Percentiles rank a stretch among this genome's conserved stretches.
Conservation (phyloP, 23 red algal genomes). For the Rhodosorus marinus region DNA sequence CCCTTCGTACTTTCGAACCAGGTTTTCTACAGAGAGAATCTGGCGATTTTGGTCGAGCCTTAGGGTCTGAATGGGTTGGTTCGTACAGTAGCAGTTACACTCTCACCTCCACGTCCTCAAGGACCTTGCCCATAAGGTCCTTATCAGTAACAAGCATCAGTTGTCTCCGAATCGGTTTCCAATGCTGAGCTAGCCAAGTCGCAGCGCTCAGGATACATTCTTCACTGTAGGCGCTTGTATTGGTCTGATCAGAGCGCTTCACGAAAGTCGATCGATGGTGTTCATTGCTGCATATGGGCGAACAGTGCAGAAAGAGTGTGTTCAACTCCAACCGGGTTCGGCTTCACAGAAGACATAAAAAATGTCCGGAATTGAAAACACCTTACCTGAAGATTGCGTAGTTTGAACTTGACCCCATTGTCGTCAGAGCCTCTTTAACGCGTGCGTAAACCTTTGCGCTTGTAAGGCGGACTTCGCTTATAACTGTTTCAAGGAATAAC, state of each 20-base stretch:
- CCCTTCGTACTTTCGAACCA: not conserved
- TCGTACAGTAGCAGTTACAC: slow-evolving; percentile 11
- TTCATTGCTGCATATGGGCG: slow-evolving; percentile 11
- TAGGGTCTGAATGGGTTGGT: not conserved
- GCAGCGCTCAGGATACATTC: slow-evolving; percentile 25
- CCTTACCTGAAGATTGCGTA: slow-evolving; percentile 46
- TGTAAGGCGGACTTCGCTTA: slow-evolving; percentile 33
- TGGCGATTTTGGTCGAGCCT: no score
- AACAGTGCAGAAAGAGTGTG: slow-evolving; percentile 30
- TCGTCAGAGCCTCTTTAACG: slow-evolving; percentile 26
- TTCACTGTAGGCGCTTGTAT: no score
- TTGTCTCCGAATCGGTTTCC: slow-evolving; percentile 12
- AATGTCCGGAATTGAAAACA: slow-evolving; percentile 12
- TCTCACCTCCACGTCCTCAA: slow-evolving; percentile 3
- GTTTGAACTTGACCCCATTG: slow-evolving; percentile 17
- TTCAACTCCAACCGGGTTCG: slow-evolving; percentile 13
- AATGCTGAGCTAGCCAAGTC: slow-evolving; percentile 19
- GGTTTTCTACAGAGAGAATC: not conserved
- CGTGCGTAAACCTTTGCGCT: slow-evolving; percentile 44
- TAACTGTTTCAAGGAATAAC: slow-evolving; percentile 62
- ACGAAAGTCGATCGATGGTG: no score
- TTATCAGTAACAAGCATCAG: slow-evolving; percentile 55
- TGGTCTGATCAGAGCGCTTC: no score
- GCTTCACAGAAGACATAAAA: slow-evolving; percentile 46
- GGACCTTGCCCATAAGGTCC: slow-evolving; percentile 1